Conservation (phyloP, 176 grass and related monocot species). For the Poa annua region DNA sequence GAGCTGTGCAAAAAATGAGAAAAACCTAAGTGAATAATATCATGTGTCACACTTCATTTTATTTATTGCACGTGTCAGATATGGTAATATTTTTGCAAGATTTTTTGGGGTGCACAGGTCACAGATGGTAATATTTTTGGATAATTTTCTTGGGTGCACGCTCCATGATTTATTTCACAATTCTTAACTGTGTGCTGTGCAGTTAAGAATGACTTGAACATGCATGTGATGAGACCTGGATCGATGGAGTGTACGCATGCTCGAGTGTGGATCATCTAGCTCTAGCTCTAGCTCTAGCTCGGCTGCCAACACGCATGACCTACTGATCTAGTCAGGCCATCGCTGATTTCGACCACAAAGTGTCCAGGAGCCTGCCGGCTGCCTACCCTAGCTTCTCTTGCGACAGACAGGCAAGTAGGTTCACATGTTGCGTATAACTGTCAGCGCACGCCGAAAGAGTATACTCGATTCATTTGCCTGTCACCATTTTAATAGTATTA, state of each 20-base stretch:
- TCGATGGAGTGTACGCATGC: slow-evolving; percentile 18
- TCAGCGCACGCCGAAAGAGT: not conserved
- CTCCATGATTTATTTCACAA: too few relatives aligned
- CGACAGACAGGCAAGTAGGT: not conserved
- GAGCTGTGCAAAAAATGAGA: too few relatives aligned
- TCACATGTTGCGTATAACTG: not conserved
- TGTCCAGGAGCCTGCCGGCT: not conserved
- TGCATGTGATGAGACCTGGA: not conserved
- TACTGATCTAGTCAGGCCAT: not conserved
- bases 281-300: not conserved
- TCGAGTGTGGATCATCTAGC: not conserved
- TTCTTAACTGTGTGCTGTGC: not conserved
- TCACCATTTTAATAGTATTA: too few relatives aligned
- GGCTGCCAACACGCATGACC: slow-evolving; percentile 11
- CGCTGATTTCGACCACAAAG: not conserved
- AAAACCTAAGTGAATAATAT: too few relatives aligned
- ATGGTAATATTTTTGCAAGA: too few relatives aligned
- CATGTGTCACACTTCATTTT: too few relatives aligned
- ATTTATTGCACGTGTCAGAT: too few relatives aligned
- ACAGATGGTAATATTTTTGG: too few relatives aligned
- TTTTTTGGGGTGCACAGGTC: too few relatives aligned
- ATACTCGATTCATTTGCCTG: not conserved
- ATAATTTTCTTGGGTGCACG: too few relatives aligned
- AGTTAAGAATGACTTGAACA: not conserved
- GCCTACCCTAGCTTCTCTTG: not conserved